Evolutionary conservation across 768 basidiomycete species (phyloP), one percentile per base, ranked within the genome.

Genomic region (Boletus insuetus): DNA sequence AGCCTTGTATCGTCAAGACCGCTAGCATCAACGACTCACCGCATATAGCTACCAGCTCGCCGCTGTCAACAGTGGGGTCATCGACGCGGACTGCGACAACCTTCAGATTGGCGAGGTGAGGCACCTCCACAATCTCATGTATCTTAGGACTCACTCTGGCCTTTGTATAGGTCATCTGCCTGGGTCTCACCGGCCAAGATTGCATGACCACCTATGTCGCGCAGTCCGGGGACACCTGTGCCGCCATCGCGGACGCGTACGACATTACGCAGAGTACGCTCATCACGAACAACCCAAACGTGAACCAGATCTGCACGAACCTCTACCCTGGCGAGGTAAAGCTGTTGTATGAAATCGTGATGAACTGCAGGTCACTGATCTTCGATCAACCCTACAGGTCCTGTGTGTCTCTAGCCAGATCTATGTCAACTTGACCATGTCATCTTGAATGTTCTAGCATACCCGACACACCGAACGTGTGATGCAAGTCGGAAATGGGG

Each of bases 271-370:
- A 74, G 58, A 73, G 60, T 38, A 79, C 78, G 20, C 72, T 90
- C 22, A 65, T 75, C 56, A 63, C 74, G 31, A 87, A 89, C 74
- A 89, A 89, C 73, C 86, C 82, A 3, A 84, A 88, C 63, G 66
- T 89, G 52, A 71, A 83, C 67, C 52, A 58, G 10, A 61, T 34
- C 8, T 85, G 84, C 71, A 67, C 66, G 34, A 85, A 85, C 71
- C 76, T 87, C 50, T 82, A 82, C 69, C 67, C 78, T 53, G 78
- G 74, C 46, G 84, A 87, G 78, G 86, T 87, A 59, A 62, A 9
- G 14, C 24, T 8, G 48, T 26, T 57, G 4, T 45, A 48, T 16
- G 14, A 44, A 1, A 17, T 35, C 12, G 16, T 26, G 42, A 38
- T 38, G 37, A n/a, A 7, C 19, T 11, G 1, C 20, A 39, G 16